Percentiles rank a stretch among this genome's conserved stretches.
phyloP scores from a whole-genome alignment of 805 yeast species.

The Hanseniaspora hatyaiensis region DNA sequence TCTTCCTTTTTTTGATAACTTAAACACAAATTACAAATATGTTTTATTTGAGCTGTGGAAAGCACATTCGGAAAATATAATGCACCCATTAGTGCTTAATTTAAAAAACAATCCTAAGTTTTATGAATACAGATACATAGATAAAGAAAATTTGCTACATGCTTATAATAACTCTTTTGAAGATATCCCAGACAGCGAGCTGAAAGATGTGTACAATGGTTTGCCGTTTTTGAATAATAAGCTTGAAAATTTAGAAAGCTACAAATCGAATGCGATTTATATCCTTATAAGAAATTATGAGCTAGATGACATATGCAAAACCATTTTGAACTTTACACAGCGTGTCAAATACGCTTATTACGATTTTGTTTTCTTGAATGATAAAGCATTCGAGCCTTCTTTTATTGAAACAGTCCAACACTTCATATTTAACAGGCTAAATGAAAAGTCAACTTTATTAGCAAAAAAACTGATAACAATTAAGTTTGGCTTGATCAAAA shows the following conservation, averaged over 20 bases:
- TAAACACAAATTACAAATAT: slow-evolving; percentile 2
- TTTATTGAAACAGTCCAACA: slow-evolving; percentile 47
- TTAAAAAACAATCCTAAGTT: neutral
- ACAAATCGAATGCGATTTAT: slow-evolving; percentile 6
- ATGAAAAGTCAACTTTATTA: slow-evolving; percentile 30
- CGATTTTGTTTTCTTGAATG: slow-evolving; percentile 72
- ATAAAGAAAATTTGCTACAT: neutral
- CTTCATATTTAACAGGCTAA: neutral
- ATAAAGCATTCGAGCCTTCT: slow-evolving; percentile 52
- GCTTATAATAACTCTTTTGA: neutral
- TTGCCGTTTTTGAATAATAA: neutral
- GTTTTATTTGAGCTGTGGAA: slow-evolving; percentile 5
- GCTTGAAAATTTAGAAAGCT: neutral
- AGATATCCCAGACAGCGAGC: neutral
- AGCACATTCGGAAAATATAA: neutral
- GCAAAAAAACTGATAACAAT: slow-evolving; percentile 28
- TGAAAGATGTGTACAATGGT: neutral
- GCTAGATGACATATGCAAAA: slow-evolving; percentile 1
- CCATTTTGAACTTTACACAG: neutral
- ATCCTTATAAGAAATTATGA: slow-evolving; percentile 7
- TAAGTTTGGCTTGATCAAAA: slow-evolving; percentile 54
- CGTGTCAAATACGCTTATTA: slow-evolving; percentile 30
- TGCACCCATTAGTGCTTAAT: slow-evolving; percentile 3
- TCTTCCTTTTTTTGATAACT: neutral
- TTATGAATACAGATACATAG: neutral